These are phyloP conservation scores for Infundibulicybe gibba DNA, from an alignment of 768 basidiomycete genomes.

Conservation along the genomic window DNA sequence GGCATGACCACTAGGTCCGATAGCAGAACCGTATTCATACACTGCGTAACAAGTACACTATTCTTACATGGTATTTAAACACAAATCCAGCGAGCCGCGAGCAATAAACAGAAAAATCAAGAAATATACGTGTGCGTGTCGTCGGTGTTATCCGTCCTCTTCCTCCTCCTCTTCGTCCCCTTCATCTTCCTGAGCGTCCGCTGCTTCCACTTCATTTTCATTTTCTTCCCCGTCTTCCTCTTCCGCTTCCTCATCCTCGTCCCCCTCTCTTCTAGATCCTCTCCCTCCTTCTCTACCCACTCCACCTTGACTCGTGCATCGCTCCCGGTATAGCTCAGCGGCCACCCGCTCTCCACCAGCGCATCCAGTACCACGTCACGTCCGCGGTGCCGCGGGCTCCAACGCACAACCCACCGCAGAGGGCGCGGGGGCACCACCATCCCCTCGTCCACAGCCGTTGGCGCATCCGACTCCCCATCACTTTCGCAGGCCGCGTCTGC, in stretches of 20 bases:
- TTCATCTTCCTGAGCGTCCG: conserved; percentile 8
- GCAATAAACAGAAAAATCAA: too few species aligned
- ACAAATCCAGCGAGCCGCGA: too few species aligned
- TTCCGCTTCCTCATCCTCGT: conserved; percentile 16
- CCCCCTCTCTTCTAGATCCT: conserved; percentile 26
- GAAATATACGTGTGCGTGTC: too few species aligned
- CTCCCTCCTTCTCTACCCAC: conserved; percentile 17
- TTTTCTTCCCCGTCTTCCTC: conserved; percentile 20
- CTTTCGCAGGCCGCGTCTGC: conserved; percentile 1
- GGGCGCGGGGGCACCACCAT: conserved; percentile 4
- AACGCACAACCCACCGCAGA: conserved; percentile 24
- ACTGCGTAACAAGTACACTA: too few species aligned
- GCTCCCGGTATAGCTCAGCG: too few species aligned
- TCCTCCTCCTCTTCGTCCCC: not conserved
- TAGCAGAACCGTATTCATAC: too few species aligned
- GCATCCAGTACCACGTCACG: conserved; percentile 31
- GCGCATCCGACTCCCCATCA: conserved; percentile 2
- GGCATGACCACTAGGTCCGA: too few species aligned
- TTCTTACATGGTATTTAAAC: too few species aligned
- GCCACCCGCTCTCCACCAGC: conserved; percentile 32
- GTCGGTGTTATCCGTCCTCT: not conserved
- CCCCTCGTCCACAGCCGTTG: conserved; percentile 6
- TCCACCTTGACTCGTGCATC: conserved; percentile 13
- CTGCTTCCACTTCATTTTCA: conserved; percentile 11
- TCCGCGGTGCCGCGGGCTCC: conserved; percentile 27